These are phyloP conservation scores for Geotrichum reessii DNA, from an alignment of 1,139 yeast genomes.

Conservation along the genomic window DNA sequence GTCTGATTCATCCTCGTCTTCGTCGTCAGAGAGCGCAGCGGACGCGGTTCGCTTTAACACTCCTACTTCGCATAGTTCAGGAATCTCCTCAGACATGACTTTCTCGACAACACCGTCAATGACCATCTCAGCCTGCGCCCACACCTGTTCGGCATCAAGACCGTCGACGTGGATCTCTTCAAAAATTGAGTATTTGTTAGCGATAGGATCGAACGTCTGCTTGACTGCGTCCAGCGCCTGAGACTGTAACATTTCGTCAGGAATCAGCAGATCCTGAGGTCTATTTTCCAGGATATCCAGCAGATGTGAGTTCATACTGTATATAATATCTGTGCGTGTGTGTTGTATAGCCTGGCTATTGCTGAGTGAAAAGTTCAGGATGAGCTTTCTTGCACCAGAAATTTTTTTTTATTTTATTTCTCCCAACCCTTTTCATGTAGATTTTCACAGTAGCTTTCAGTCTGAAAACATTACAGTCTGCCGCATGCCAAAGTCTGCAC, in stretches of 20 bases:
- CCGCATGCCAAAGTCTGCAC: not conserved
- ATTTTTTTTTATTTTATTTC: conserved; percentile 8
- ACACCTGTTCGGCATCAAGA: conserved; percentile 82
- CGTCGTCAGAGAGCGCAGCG: conserved; percentile 23
- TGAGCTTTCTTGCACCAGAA: not conserved
- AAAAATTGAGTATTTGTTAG: conserved; percentile 57
- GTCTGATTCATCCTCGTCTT: conserved; percentile 24
- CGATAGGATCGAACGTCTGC: conserved; percentile 57
- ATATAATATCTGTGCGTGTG: not conserved
- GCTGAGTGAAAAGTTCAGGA: not conserved
- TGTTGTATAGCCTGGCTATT: not conserved
- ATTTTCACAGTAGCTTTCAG: not conserved
- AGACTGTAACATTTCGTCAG: conserved; percentile 27
- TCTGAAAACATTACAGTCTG: not conserved
- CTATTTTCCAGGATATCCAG: conserved; percentile 22
- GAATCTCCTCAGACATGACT: conserved; percentile 39
- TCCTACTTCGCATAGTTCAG: conserved; percentile 19
- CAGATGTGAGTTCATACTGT: conserved; percentile 11
- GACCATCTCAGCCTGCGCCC: conserved; percentile 87
- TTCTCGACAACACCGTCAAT: conserved; percentile 62
- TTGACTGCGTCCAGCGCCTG: conserved; percentile 45
- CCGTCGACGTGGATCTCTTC: conserved; percentile 85
- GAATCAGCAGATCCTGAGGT: conserved; percentile 32
- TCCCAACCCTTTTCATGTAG: conserved; percentile 6
- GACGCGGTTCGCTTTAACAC: conserved; percentile 22